Evolutionary conservation across 805 yeast species (phyloP), one percentile per base, ranked within the genome.

Genomic region (Hanseniaspora opuntiae): DNA sequence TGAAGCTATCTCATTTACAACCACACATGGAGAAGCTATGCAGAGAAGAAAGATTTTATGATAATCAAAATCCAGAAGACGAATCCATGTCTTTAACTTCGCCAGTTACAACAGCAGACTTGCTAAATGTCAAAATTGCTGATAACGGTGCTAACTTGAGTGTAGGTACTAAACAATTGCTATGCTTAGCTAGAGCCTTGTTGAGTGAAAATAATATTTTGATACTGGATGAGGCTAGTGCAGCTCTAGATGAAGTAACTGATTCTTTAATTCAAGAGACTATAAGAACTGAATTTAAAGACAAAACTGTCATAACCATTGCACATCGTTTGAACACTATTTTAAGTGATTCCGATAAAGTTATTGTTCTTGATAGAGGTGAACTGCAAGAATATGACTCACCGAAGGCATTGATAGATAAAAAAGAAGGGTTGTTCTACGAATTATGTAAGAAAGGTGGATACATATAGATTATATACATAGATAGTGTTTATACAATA

Each of bases 251-350:
- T 68, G 86, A 84, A 62, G 88, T 83, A 61, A 86, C 96, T 0
- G 96, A 87, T 65, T 73, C 83, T 4, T 77, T 76, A 63, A 84
- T 87, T 58, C 96, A 87, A 64, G 60, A 71, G 22, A 84, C 95
- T 2, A 84, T 84, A 56, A 71, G 78, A 25, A 70, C 71, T 16
- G 89, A 85, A 62, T 88, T 87, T 62, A 55, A 67, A 2, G 68
- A 77, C 24, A 81, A 93, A 58, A 86, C 96, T 0, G 80, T 86
- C 53, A 69, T 87, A 58, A 86, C 95, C 58, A 86, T 87, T 68
- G 96, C 96, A 8, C 96, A 87, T 66, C 72, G 96, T 57, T 72
- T 88, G 68, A 76, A 81, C 56, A 81, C 90, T 0, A 84, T 84
- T 57, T 69, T 81, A 50, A 44, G 47, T 37, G 79, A 79, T 60